A percentile compares a stretch with the other conserved stretches of the same genome.
Conservation (phyloP, 305 asterid genomes). For the Nicotiana rustica region DNA sequence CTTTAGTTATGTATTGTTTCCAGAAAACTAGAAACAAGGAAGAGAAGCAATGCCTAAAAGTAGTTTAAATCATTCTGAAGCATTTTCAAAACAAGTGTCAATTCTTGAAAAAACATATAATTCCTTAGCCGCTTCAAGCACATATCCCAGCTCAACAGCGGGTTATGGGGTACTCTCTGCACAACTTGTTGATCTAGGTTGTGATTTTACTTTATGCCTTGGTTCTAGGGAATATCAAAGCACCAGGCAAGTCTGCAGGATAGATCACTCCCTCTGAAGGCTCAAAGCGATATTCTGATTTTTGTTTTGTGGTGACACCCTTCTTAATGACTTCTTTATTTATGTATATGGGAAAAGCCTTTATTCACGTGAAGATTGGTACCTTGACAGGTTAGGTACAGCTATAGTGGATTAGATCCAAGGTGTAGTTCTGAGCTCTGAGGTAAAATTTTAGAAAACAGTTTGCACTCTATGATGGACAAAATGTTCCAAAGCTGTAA, state of each 20-base stretch:
- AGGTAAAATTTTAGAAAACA: neutral
- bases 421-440: neutral
- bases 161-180: neutral
- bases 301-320: neutral
- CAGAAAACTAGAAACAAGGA: neutral
- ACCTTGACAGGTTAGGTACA: neutral
- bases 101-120: neutral
- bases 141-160: neutral
- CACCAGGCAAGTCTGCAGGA: neutral
- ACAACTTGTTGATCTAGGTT: neutral
- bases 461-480: neutral
- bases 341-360: neutral
- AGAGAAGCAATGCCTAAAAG: conserved; percentile 18
- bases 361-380: neutral
- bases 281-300: neutral
- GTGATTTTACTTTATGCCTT: neutral
- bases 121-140: neutral
- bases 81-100: conserved; percentile 1
- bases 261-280: neutral
- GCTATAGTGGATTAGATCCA: conserved; percentile 1
- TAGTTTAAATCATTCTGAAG: conserved; percentile 1
- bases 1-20: neutral
- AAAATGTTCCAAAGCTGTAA: neutral
- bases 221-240: conserved; percentile 22
- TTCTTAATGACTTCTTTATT: neutral